Percentiles rank a stretch among this genome's conserved stretches.
These are phyloP conservation scores for Diophrys sp. DNA, from an alignment of 73 alveolate genomes.

Conservation along the genomic window DNA sequence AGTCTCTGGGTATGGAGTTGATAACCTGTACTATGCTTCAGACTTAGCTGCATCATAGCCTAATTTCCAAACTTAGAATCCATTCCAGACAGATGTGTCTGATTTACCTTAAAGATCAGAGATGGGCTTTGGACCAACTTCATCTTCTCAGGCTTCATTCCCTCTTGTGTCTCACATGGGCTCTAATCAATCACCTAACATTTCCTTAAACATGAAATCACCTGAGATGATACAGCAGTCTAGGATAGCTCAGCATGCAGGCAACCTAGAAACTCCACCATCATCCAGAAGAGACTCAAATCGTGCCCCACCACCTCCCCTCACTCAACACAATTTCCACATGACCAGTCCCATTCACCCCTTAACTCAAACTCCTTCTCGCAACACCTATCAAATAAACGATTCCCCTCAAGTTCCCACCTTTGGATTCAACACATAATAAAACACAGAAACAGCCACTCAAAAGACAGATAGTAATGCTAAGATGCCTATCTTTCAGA, in stretches of 20 bases:
- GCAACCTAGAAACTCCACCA: too few relatives aligned
- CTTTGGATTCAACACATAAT: not conserved
- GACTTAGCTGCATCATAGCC: not conserved
- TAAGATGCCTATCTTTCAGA: not conserved
- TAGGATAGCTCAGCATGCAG: too few relatives aligned
- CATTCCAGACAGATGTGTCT: not conserved
- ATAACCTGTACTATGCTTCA: not conserved
- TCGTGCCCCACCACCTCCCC: too few relatives aligned
- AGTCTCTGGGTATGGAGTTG: not conserved
- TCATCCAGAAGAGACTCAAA: too few relatives aligned
- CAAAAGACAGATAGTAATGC: not conserved
- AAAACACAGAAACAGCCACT: not conserved
- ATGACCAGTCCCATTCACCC: not conserved
- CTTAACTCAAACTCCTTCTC: not conserved
- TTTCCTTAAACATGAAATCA: not conserved
- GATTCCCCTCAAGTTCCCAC: not conserved
- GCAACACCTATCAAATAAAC: too few relatives aligned
- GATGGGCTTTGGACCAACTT: not conserved
- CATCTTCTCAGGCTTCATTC: not conserved
- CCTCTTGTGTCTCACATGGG: not conserved
- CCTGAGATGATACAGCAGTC: not conserved
- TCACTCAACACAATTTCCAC: not conserved
- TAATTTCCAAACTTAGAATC: too few relatives aligned
- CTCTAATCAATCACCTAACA: not conserved
- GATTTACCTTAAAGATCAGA: too few relatives aligned